Evolutionary conservation across 345 rosid species (phyloP).

Genomic region (Carallia brachiata): DNA sequence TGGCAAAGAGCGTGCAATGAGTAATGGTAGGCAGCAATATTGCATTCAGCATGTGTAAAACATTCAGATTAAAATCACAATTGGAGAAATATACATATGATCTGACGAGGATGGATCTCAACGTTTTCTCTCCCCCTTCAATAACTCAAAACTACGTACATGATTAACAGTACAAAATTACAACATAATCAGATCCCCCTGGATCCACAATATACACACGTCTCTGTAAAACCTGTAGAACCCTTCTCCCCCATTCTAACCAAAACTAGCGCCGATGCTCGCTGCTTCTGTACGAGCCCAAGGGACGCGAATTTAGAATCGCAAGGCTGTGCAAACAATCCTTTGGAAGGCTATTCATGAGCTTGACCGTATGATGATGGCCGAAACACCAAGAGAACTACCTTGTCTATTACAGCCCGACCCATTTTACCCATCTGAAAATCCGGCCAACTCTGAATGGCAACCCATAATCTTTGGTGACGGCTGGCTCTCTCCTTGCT

Average conservation of each 20-base stretch:
- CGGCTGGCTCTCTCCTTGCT: conserved; percentile 83
- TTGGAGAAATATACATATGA: conserved; percentile 21
- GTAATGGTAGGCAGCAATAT: no score
- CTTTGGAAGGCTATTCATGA: conserved; percentile 2
- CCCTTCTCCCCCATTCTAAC: conserved; percentile 19
- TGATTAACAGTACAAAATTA: conserved; percentile 21
- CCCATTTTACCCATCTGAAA: conserved; percentile 99
- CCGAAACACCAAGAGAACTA: neutral
- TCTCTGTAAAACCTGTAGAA: conserved; percentile 27
- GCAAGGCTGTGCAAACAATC: conserved; percentile 6
- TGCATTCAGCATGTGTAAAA: no score
- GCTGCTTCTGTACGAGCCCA: conserved; percentile 31
- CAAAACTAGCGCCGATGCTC: conserved; percentile 13
- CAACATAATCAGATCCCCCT: conserved; percentile 32
- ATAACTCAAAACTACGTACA: conserved; percentile 30
- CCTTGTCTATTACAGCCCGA: conserved; percentile 55
- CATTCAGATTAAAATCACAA: neutral
- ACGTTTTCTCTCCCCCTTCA: conserved; percentile 11
- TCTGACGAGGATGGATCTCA: conserved; percentile 7
- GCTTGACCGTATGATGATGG: conserved; percentile 1
- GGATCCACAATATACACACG: conserved; percentile 40
- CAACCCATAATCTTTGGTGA: conserved; percentile 78
- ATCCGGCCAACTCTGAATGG: conserved; percentile 80
- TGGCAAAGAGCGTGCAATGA: no score
- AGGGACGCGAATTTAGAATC: conserved; percentile 16